Evolutionary conservation across 176 grass and related monocot species (phyloP), one percentile per base, ranked within the genome.

Genomic region (Leersia perrieri): DNA sequence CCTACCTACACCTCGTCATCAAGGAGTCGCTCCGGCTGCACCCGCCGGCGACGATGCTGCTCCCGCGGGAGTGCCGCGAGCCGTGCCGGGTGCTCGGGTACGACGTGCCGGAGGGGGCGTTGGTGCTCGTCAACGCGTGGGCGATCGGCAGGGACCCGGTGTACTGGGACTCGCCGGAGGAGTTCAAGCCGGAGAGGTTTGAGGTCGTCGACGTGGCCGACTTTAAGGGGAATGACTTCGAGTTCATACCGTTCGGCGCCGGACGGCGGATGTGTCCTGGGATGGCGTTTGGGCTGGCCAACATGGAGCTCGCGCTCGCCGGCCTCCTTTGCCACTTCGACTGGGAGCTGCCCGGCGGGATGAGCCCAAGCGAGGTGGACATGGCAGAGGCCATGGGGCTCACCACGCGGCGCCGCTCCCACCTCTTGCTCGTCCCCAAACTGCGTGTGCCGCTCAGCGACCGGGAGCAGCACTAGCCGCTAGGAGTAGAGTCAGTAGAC

Each of bases 131-230:
- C 0, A 83, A 88, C 34, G 63, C 47, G 39, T 83, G 86, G 86
- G 86, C 86, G 4, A 76, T 88, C 55, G 72, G 64, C 7, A 55
- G 73, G 58, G 79, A 88, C 60, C 79, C 84, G 26, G 41, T 34
- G 28, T 23, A 51, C 34, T 88, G 80, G 86, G 47, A 71, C 1
- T 2, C 39, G 25, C n/a, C 73, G 29, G 86, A 88, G 66, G 80
- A 78, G 41, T 88, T 88, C 86, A 3, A 9, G 20, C 80, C 80
- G 32, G 73, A 88, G 74, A 32, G 86, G 45, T 88, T 88, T 64
- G 32, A 77, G 45, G 11, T 1, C 47, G 14, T 23, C 49, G 31
- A 0, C 33, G 42, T 6, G 18, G 49, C 18, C 49, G 49, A 53
- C 18, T 53, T 53, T 20, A 53, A n/a, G 49, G 49, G 49, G 18